phyloP scores from a whole-genome alignment of 306 rosid genomes.

The Trifolium repens region DNA sequence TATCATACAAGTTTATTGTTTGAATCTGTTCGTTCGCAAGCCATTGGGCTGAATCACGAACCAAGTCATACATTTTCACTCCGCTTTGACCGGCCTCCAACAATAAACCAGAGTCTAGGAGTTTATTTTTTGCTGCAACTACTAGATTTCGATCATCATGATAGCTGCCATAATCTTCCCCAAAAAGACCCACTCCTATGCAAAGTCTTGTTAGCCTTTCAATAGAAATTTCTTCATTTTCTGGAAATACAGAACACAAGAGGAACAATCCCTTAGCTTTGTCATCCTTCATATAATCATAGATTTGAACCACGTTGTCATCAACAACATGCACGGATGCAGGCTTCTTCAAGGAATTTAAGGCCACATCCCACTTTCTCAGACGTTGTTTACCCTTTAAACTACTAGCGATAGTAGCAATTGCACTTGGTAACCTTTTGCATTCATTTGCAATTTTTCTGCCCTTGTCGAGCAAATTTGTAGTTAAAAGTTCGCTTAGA shows the following conservation, averaged over 20 bases:
- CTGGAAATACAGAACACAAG: slow-evolving; percentile 38
- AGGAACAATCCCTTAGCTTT: neutral
- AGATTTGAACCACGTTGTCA: neutral
- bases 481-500: neutral
- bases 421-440: slow-evolving; percentile 26
- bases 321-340: neutral
- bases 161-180: neutral
- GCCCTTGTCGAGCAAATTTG: neutral
- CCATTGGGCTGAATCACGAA: neutral
- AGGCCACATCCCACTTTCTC: neutral
- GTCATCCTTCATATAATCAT: neutral
- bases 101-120: neutral
- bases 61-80: neutral
- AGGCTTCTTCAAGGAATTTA: neutral
- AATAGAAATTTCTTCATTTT: slow-evolving; percentile 35
- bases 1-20: neutral
- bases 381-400: neutral
- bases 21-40: neutral
- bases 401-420: neutral
- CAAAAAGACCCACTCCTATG: neutral
- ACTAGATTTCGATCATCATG: neutral
- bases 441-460: slow-evolving; percentile 9
- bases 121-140: neutral
- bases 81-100: neutral
- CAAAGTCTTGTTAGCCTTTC: slow-evolving; percentile 5